Base-by-base conservation (phyloP, 805 yeast species). In the Vanderwaltozyma polyspora region DNA sequence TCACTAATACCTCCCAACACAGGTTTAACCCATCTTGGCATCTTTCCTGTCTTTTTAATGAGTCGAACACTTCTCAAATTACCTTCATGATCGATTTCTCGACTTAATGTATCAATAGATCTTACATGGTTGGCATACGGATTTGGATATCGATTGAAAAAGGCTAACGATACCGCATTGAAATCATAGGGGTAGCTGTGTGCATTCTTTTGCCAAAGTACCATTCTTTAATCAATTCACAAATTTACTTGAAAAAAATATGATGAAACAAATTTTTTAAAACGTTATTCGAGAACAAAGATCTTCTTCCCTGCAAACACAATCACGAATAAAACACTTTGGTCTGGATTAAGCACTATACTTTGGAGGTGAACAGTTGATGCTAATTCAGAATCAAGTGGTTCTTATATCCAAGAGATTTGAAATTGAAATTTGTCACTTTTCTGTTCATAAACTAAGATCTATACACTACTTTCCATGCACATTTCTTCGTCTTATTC, bases 121-220 rank as follows among this genome's bases (percentile, higher is more conserved):
- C 78, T 63, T 10, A 89, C 95, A 60, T 89, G 95, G 8, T 73
- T 63, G 13, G 95, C 78, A 53, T 68, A 86, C 2, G 97, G 97
- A 54, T 72, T 72, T 3, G 76, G 76, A 44, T 77, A 78, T 45
- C 79, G 63, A 59, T 76, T 77, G 59, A 83, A 77, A 52, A 79
- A 78, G 1, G 94, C 94, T 31, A 77, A 62, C 2, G 85, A 68
- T 3, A 82, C 84, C 0, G 89, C 79, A 32, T 67, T 66, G 48
- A 86, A 86, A 45, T 76, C 77, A 53, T 72, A 72, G 34, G 67
- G 60, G 52, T 67, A 81, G n/a, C 63, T 52, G 51, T 75, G 80
- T n/a, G 60, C 47, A 41, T 67, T 68, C 41, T 67, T 64, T 52
- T 70, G 72, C 59, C 74, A 68, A 27, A 77, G 68, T 28, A 80